Evolutionary conservation across 2,329 filamentous ascomycete genomes (phyloP), one percentile per base, ranked within the genome.

Genomic region (Trichocomaceae sp.): DNA sequence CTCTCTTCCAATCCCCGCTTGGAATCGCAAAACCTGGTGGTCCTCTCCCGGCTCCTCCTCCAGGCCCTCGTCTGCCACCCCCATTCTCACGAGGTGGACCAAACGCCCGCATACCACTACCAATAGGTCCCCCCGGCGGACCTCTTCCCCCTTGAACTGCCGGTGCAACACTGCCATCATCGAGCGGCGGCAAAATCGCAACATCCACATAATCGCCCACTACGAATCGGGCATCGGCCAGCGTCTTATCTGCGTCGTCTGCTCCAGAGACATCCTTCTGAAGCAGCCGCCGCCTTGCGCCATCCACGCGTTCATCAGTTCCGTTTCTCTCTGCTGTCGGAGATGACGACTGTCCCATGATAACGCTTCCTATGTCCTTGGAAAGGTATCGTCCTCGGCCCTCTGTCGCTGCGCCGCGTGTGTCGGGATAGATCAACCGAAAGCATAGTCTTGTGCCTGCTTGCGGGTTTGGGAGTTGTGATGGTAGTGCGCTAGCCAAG

Each of bases 201-300:
- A 88, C 92, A 56, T 86, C 86, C 41, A 97, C 79, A 66, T 87
- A 95, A 70, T 97, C 92, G 0, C 92, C 92, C 59, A 93, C 86
- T 10, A 96, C 86, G 64, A 96, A 95, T 20, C 86, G 82, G 33
- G 82, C 84, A 52, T 95, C 88, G 37, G 78, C 78, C 31, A 97
- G 73, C 8, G 88, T 91, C 74, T 86, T 92, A 26, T 84, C 78
- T 10, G 83, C 80, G 26, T 88, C 84, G 5, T 80, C 80, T 33
- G n/a, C 22, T 9, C 42, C 12, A 13, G 23, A 51, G 15, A 3
- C 7, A 77, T 77, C 52, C 81, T 70, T 46, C 77, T 67, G 23
- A 74, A 74, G 39, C 74, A 62, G 3, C 47, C 66, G 59, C 48
- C 67, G 67, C 56, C 63, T 64, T 58, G 61, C 67, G 47, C 71